Evolutionary conservation across 257 asterid genomes (phyloP).

Genomic region (Solanum sejunctum): DNA sequence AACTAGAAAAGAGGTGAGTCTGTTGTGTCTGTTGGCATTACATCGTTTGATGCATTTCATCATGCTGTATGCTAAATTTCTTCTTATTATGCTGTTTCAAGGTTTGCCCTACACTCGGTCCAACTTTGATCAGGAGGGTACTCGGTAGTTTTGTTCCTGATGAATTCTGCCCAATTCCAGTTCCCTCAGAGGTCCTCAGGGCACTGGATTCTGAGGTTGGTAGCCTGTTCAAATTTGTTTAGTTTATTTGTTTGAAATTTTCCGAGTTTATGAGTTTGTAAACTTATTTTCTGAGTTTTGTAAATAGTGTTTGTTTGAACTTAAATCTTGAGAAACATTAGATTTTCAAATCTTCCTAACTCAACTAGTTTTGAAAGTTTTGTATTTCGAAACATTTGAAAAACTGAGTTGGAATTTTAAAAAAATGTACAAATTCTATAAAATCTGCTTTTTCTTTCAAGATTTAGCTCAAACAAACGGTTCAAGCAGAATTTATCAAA

Average conservation of each 20-base stretch:
- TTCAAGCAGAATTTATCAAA: neutral
- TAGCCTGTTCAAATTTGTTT: neutral
- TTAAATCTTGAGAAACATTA: neutral
- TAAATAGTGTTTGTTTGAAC: neutral
- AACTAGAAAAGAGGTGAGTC: slow-evolving; percentile 68
- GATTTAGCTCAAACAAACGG: neutral
- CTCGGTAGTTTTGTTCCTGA: slow-evolving; percentile 65
- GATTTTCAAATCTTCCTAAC: neutral
- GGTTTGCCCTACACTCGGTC: slow-evolving; percentile 82
- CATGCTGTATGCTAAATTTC: slow-evolving; percentile 5
- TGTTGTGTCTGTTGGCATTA: neutral
- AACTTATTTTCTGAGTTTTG: neutral
- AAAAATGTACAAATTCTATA: neutral
- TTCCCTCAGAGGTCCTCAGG: slow-evolving; percentile 48
- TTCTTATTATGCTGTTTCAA: slow-evolving; percentile 4
- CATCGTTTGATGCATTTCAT: neutral
- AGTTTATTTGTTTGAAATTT: neutral
- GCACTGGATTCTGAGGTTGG: slow-evolving; percentile 60
- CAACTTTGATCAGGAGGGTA: slow-evolving; percentile 53
- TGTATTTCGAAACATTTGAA: neutral
- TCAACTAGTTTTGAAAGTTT: neutral
- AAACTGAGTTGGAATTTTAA: neutral
- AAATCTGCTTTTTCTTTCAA: neutral
- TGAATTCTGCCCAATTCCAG: slow-evolving; percentile 80
- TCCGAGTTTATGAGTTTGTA: neutral